Evolutionary conservation across 2,329 filamentous ascomycete species (phyloP).

Genomic region (Penicillium sp.): DNA sequence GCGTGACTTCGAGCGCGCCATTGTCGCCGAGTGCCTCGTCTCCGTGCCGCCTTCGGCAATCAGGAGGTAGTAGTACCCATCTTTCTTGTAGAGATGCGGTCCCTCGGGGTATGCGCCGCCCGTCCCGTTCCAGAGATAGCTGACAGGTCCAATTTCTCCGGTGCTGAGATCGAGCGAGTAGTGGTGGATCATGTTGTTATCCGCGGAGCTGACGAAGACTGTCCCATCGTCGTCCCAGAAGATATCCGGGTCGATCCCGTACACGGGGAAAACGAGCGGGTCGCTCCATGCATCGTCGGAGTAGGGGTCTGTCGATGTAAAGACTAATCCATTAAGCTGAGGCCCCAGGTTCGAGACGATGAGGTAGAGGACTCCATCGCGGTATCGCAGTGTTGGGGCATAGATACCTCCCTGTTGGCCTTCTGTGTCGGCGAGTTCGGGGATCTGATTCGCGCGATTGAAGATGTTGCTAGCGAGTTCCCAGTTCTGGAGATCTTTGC

Average conservation of each 20-base stretch:
- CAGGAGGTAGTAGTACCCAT: slow-evolving; percentile 39
- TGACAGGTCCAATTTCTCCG: slow-evolving; percentile 14
- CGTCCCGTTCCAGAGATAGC: slow-evolving; percentile 53
- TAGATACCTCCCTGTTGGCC: slow-evolving; percentile 43
- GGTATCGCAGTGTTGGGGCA: slow-evolving; percentile 47
- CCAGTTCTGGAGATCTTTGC: slow-evolving; percentile 44
- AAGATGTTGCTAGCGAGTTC: slow-evolving; percentile 26
- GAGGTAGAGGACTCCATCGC: slow-evolving; percentile 47
- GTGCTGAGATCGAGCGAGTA: slow-evolving; percentile 36
- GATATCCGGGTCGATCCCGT: slow-evolving; percentile 27
- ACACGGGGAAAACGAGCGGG: slow-evolving; percentile 16
- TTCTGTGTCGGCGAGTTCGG: slow-evolving; percentile 32
- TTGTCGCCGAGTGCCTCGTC: slow-evolving; percentile 32
- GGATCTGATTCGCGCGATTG: slow-evolving; percentile 41
- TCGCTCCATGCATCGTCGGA: slow-evolving; percentile 22
- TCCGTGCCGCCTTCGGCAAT: slow-evolving; percentile 35
- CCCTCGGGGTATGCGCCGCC: slow-evolving; percentile 45
- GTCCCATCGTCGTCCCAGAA: slow-evolving; percentile 28
- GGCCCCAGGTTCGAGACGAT: slow-evolving; percentile 34
- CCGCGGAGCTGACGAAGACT: slow-evolving; percentile 19
- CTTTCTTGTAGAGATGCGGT: slow-evolving; percentile 36
- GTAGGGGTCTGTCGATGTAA: slow-evolving; percentile 23
- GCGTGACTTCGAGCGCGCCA: slow-evolving; percentile 35
- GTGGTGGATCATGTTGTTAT: slow-evolving; percentile 17
- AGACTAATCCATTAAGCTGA: slow-evolving; percentile 22